Percentiles rank a stretch among this genome's conserved stretches.
phyloP scores from a whole-genome alignment of 2,329 filamentous ascomycete species.

The Stagonosporopsis cucurbitacearum region DNA sequence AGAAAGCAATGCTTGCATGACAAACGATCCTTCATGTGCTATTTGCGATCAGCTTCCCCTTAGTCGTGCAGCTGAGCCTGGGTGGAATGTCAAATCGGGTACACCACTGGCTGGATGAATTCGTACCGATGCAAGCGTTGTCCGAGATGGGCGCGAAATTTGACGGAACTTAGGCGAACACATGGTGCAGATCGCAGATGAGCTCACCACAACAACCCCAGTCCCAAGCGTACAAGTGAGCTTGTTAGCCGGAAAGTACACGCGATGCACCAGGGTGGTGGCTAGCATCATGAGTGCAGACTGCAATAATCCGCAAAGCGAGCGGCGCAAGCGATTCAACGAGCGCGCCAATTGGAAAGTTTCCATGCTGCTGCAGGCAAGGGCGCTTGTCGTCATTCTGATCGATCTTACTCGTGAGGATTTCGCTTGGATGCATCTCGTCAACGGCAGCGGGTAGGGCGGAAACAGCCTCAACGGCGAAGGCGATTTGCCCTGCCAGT shows the following conservation, averaged over 20 bases:
- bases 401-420: slow-evolving; percentile 17
- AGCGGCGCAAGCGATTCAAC: not conserved
- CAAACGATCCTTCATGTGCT: slow-evolving; percentile 6
- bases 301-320: no score
- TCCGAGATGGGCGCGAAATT: slow-evolving; percentile 17
- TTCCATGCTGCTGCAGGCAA: slow-evolving; percentile 13
- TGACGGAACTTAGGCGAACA: slow-evolving; percentile 13
- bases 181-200: slow-evolving; percentile 11
- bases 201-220: not conserved
- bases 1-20: slow-evolving; percentile 2
- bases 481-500: slow-evolving; percentile 10
- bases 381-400: slow-evolving; percentile 13
- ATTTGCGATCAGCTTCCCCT: slow-evolving; percentile 12
- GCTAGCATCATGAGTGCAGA: slow-evolving; percentile 11
- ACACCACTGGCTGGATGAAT: slow-evolving; percentile 13
- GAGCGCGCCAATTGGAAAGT: slow-evolving; percentile 14
- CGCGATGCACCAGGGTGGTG: slow-evolving; percentile 3
- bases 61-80: slow-evolving; percentile 17
- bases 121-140: slow-evolving; percentile 3
- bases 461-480: slow-evolving; percentile 20
- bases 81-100: slow-evolving; percentile 4
- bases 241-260: not conserved
- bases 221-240: not conserved
- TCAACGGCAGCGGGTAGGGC: slow-evolving; percentile 20
- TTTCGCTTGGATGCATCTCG: slow-evolving; percentile 20